Evolutionary conservation across 2,329 filamentous ascomycete genomes (phyloP).

Genomic region (Mycosphaerella sp.): DNA sequence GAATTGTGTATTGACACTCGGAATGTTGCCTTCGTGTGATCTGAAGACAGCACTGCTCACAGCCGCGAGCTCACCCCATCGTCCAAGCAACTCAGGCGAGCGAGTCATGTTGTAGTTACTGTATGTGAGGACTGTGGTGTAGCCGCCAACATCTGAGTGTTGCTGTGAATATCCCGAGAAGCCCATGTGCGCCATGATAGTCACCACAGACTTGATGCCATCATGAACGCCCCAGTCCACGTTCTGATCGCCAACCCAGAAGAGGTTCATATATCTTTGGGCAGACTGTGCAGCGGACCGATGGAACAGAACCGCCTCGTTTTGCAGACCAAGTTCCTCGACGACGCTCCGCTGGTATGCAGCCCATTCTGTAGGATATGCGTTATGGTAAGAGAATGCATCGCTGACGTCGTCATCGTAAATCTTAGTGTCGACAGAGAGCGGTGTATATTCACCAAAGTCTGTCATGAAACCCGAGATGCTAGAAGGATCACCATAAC

Average conservation of each 20-base stretch:
- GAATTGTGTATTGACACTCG: conserved; percentile 35
- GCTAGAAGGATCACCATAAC: background rate
- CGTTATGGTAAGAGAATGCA: conserved; percentile 34
- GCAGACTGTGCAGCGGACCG: conserved; percentile 33
- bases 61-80: conserved; percentile 36
- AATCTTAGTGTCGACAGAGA: conserved; percentile 29
- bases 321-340: conserved; percentile 27
- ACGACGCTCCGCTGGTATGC: conserved; percentile 31
- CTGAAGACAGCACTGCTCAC: conserved; percentile 34
- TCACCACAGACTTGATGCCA: conserved; percentile 35
- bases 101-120: conserved; percentile 33
- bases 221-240: conserved; percentile 34
- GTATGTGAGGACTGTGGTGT: conserved; percentile 33
- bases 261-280: conserved; percentile 35
- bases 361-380: conserved; percentile 35
- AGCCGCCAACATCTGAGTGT: conserved; percentile 36
- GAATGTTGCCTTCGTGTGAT: conserved; percentile 38
- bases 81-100: conserved; percentile 34
- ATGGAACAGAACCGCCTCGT: conserved; percentile 35
- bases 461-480: conserved; percentile 36
- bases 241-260: conserved; percentile 38
- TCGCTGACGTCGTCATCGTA: conserved; percentile 29
- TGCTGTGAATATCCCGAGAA: conserved; percentile 34
- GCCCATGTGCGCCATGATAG: conserved; percentile 36
- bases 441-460: conserved; percentile 35